Conservation (phyloP, 345 rosid genomes). For the Xanthoceras sorbifolium region DNA sequence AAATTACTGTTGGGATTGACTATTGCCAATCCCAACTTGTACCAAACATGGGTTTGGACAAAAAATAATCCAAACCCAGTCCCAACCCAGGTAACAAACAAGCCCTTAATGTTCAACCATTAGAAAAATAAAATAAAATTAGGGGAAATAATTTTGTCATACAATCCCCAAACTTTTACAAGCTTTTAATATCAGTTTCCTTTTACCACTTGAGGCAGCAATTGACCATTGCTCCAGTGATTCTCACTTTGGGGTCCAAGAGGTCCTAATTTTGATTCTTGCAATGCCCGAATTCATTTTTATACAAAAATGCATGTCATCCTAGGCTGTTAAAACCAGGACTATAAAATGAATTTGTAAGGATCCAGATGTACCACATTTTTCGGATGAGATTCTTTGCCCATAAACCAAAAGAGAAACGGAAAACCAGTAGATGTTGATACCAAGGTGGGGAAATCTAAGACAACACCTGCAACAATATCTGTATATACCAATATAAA, state of each 20-base stretch:
- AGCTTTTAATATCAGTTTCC: not conserved
- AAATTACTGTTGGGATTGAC: too few relatives aligned
- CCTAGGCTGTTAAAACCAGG: not conserved
- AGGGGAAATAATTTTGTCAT: not conserved
- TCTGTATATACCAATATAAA: too few relatives aligned
- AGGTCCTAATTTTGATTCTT: conserved; percentile 41
- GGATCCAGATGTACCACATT: not conserved
- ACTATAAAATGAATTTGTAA: not conserved
- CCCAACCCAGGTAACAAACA: too few relatives aligned
- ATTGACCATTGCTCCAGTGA: conserved; percentile 47
- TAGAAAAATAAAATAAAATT: not conserved
- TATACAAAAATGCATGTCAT: not conserved
- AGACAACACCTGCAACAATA: too few relatives aligned
- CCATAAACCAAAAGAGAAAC: conserved; percentile 5
- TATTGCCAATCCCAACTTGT: too few relatives aligned
- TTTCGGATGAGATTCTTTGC: not conserved
- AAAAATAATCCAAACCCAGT: too few relatives aligned
- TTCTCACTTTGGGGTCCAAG: conserved; percentile 49
- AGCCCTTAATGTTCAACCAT: not conserved
- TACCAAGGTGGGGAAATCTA: too few relatives aligned
- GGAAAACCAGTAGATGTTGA: too few relatives aligned
- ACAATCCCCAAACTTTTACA: not conserved
- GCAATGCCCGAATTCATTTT: not conserved
- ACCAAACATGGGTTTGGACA: too few relatives aligned
- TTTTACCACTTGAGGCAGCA: not conserved